These are phyloP conservation scores for Abrus pulchellus DNA, from an alignment of 306 rosid genomes.

Conservation along the genomic window DNA sequence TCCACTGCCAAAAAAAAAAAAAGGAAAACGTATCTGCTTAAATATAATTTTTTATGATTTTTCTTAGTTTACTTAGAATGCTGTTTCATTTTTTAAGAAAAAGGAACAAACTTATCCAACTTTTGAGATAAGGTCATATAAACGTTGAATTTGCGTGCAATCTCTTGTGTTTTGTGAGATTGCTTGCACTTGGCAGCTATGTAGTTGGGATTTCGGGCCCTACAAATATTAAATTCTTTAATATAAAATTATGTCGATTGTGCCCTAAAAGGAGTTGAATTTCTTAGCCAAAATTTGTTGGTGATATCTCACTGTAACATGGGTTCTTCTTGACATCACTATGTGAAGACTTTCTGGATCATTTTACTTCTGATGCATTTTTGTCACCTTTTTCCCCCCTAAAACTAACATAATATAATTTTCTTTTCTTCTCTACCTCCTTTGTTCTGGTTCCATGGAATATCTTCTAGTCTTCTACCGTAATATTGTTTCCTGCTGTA, in stretches of 20 bases:
- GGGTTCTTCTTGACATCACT: neutral
- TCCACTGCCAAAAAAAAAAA: neutral
- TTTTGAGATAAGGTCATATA: neutral
- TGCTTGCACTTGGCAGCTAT: conserved; percentile 5
- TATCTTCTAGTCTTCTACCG: conserved; percentile 14
- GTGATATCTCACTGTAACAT: neutral
- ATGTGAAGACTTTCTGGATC: neutral
- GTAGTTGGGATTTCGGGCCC: neutral
- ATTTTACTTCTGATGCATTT: conserved; percentile 16
- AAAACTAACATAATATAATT: neutral
- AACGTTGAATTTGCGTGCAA: neutral
- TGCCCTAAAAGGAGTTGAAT: neutral
- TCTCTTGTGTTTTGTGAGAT: neutral
- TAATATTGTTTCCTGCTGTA: conserved; percentile 12
- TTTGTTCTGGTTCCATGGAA: neutral
- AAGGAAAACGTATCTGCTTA: neutral
- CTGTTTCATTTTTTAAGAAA: neutral
- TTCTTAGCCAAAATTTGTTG: neutral
- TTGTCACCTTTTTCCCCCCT: neutral
- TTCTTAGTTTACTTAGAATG: neutral
- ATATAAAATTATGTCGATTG: neutral
- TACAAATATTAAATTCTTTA: neutral
- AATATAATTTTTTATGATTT: neutral
- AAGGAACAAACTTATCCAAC: neutral
- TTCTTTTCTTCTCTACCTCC: neutral